phyloP scores from a whole-genome alignment of 2,329 filamentous ascomycete genomes.

The Nigrospora sphaerica region DNA sequence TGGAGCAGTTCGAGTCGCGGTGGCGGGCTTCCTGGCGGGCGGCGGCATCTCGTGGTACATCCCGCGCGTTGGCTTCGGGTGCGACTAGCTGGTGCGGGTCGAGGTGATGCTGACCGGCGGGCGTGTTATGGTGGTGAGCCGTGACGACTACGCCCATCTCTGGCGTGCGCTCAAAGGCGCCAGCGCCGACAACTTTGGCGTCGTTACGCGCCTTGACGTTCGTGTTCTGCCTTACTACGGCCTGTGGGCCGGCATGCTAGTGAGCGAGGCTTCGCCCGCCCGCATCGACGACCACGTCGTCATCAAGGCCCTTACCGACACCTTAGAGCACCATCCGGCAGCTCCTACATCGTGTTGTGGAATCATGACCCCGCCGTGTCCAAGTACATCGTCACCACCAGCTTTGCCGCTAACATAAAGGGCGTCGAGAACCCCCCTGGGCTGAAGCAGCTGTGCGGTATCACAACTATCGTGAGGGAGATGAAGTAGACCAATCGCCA shows the following conservation, averaged over 20 bases:
- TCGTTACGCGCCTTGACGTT: neutral
- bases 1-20: conserved; percentile 18
- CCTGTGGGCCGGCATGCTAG: neutral
- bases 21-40: conserved; percentile 25
- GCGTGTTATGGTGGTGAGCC: conserved; percentile 7
- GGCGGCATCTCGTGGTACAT: conserved; percentile 32
- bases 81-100: conserved; percentile 16
- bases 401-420: neutral
- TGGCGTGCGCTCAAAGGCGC: conserved; percentile 27
- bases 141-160: conserved; percentile 12
- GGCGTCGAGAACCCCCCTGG: conserved; percentile 1
- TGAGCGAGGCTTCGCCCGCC: neutral
- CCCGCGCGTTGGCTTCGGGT: conserved; percentile 17
- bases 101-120: conserved; percentile 20
- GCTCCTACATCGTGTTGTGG: conserved; percentile 2
- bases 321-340: neutral
- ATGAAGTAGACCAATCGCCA: conserved; percentile 1
- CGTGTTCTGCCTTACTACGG: neutral
- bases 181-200: neutral
- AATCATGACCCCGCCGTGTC: neutral
- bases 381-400: conserved; percentile 1
- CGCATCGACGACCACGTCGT: neutral
- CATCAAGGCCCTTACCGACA: neutral
- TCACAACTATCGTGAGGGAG: conserved; percentile 5
- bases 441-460: neutral